phyloP scores from a whole-genome alignment of 176 grass and related monocot genomes.

The Carex myosuroides region DNA sequence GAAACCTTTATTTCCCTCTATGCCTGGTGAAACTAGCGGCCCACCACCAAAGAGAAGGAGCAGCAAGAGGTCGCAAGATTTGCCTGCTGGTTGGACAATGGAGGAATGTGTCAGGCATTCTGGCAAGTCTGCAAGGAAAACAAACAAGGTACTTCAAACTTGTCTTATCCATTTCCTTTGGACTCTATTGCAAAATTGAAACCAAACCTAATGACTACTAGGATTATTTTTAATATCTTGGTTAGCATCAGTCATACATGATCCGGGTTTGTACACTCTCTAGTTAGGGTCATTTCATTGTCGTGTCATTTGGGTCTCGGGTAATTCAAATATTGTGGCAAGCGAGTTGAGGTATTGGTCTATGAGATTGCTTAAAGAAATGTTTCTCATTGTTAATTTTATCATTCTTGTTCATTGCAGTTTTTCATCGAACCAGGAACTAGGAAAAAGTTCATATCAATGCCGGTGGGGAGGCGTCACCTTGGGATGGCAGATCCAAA shows the following conservation, averaged over 20 bases:
- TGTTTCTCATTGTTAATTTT: background rate
- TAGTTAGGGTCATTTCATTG: background rate
- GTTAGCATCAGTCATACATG: background rate
- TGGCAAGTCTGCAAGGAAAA: background rate
- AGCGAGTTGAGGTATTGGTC: background rate
- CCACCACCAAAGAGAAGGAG: background rate
- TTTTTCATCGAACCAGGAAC: background rate
- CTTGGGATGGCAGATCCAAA: background rate
- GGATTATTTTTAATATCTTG: too few relatives aligned
- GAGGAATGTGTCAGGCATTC: background rate
- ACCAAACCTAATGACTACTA: background rate
- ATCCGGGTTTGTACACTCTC: background rate
- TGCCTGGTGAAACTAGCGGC: background rate
- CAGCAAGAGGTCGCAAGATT: background rate
- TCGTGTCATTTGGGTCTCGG: background rate
- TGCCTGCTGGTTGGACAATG: background rate
- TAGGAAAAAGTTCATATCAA: background rate
- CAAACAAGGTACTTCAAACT: background rate
- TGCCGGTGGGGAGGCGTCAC: background rate
- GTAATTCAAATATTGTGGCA: background rate
- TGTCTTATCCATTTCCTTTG: background rate
- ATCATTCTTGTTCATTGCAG: background rate
- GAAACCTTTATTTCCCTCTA: background rate
- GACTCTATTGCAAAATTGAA: background rate
- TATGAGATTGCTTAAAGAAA: background rate